Base-by-base conservation (phyloP, 257 asterid genomes). In the Hygrophila difformis region DNA sequence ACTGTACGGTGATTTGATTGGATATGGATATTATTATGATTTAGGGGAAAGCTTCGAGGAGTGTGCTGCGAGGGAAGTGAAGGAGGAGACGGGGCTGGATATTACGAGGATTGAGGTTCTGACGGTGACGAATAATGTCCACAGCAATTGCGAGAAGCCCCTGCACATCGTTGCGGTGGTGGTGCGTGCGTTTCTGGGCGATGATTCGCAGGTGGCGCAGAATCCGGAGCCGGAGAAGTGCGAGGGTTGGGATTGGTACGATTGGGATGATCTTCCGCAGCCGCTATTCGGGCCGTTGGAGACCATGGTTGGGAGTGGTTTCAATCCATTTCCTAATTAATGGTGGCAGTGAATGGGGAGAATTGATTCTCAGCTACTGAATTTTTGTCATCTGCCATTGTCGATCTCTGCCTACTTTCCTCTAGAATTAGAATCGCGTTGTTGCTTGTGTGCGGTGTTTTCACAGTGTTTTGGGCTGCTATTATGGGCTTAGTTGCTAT, bases 201-300 rank as follows among this genome's bases (percentile, higher is more conserved):
- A 68, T 47, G 67, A 67, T 0, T 19, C 16, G 39, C 81, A 60
- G 39, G 12, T 14, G 6, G 69, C 84, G 2, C 49, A 26, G 24
- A 74, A 74, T 62, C 49, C 22, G 4, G 93, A 81, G 68, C 84
- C 81, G 19, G 75, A 80, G 6, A 73, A 74, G 18, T 80, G 83
- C 5, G 80, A 71, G 52, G 80, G 86, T 0, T 74, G 86, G 92
- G 77, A 68, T 31, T 80, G 86, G 83, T 73, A 73, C 6, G 74
- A 71, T 11, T 76, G 86, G 81, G 15, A 45, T 0, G n/a, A 63
- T 53, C 83, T 71, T 0, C 85, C 91, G 0, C 44, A 37, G 1
- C 85, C 85, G 17, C 59, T 76, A 0, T 52, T 72, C 10, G 63
- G 69, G 14, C 82, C 76, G 0, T 26, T 75, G 17, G 67, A 61